Base-by-base conservation (phyloP, 495 filamentous ascomycete genomes). In the Alectoria sarmentosa region DNA sequence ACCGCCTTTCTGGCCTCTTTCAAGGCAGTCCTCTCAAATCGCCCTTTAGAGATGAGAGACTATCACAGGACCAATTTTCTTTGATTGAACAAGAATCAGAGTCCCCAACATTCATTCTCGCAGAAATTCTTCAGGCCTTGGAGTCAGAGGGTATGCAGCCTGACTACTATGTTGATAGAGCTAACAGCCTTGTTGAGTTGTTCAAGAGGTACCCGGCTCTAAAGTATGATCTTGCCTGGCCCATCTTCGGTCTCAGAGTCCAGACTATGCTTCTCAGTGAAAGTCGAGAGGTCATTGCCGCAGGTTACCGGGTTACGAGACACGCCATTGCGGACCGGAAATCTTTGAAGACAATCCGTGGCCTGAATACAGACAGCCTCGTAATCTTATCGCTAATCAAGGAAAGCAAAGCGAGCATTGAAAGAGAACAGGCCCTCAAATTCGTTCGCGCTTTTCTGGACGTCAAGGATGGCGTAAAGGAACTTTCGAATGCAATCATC, bases 361-460 rank as follows among this genome's bases (percentile, higher is more conserved):
- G 82, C 28, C 75, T 98, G 32, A 89, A 96, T 64, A 97, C 93
- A 4, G 94, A 98, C 73, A 90, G 92, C 70, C 80, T 98, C 34
- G 92, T 96, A 10, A 91, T 95, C 60, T 75, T 92, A 72, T 96
- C 94, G 11, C 81, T 98, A 34, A 89, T 92, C 66, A 97, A 97
- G 72, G 92, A 97, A 71, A 88, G 90, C 72, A 97, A 96, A 72
- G 88, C 93, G 15, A 94, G 91, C 72, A 90, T 98, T 54, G 94
- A 98, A 76, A 86, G 94, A 56, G 94, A 98, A 73, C 94, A 98
- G 75, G 94, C 94, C 1, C 75, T 98, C 67, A 98, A 98, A 73
- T 97, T 98, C 75, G 90, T 97, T 32, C 84, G 94, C 63, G 90
- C 92, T 10, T 98, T 98, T 73, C 78, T 98, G 32, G 95, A 98